Percentiles rank a stretch among this genome's conserved stretches.
These are phyloP conservation scores for Mallotus repandus DNA, from an alignment of 441 rosid genomes.

Conservation along the genomic window DNA sequence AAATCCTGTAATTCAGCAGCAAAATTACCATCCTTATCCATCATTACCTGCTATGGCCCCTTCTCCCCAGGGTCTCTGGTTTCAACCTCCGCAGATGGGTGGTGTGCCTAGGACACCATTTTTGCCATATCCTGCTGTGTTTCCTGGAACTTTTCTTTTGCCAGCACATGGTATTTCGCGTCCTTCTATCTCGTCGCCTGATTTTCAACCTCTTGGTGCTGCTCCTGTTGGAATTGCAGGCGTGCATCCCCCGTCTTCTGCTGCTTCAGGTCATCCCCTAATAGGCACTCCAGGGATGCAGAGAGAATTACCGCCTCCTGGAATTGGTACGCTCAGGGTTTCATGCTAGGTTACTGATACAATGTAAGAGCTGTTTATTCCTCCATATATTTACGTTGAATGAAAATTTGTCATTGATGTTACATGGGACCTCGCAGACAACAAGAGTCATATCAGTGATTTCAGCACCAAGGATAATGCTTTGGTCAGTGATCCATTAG, in stretches of 20 bases:
- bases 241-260: slow-evolving; percentile 37
- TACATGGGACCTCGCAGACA: slow-evolving; percentile 51
- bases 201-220: slow-evolving; percentile 70
- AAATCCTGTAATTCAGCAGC: slow-evolving; percentile 55
- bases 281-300: slow-evolving; percentile 38
- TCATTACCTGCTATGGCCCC: slow-evolving; percentile 58
- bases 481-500: slow-evolving; percentile 43
- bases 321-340: slow-evolving; percentile 84
- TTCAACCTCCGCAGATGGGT: slow-evolving; percentile 75
- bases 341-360: slow-evolving; percentile 67
- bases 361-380: slow-evolving; percentile 59
- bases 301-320: slow-evolving; percentile 57
- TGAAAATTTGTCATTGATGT: slow-evolving; percentile 40
- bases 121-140: slow-evolving; percentile 57
- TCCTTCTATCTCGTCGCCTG: slow-evolving; percentile 44
- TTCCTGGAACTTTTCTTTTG: slow-evolving; percentile 60
- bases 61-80: slow-evolving; percentile 70
- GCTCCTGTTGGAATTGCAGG: slow-evolving; percentile 45
- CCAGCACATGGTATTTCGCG: slow-evolving; percentile 46
- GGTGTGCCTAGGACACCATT: slow-evolving; percentile 60
- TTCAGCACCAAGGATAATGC: slow-evolving; percentile 34
- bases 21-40: slow-evolving; percentile 58
- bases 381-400: slow-evolving; percentile 32
- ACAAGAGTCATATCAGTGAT: slow-evolving; percentile 44
- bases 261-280: slow-evolving; percentile 44